These are phyloP conservation scores for Zopfia rhizophila DNA, from an alignment of 2,329 filamentous ascomycete species.

Conservation along the genomic window DNA sequence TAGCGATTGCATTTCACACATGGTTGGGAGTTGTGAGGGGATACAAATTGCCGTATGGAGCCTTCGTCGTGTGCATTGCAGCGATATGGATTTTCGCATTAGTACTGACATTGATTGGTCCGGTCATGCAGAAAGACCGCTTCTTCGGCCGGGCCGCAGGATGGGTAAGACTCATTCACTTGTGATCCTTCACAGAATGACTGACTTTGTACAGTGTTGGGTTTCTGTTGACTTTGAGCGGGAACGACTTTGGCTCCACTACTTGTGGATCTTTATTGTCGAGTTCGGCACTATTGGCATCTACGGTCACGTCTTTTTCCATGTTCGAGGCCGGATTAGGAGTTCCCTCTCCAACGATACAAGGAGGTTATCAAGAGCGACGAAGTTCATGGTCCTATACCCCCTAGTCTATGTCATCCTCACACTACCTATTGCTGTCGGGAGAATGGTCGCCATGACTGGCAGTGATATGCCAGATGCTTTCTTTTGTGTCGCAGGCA, in stretches of 20 bases:
- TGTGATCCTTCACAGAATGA: not conserved
- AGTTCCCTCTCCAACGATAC: conserved; percentile 48
- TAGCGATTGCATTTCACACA: conserved; percentile 66
- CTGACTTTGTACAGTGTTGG: conserved; percentile 59
- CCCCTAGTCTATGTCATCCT: conserved; percentile 74
- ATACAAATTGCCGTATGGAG: conserved; percentile 56
- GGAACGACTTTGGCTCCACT: conserved; percentile 63
- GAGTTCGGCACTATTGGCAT: conserved; percentile 63
- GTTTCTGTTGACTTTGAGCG: conserved; percentile 55
- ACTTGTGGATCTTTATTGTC: conserved; percentile 65
- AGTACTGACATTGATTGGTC: conserved; percentile 59
- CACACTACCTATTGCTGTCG: conserved; percentile 70
- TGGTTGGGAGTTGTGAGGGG: conserved; percentile 61
- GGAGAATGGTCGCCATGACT: conserved; percentile 52
- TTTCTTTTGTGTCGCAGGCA: conserved; percentile 69
- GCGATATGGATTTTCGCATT: conserved; percentile 59
- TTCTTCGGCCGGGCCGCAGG: conserved; percentile 62
- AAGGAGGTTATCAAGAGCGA: conserved; percentile 52
- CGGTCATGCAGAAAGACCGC: conserved; percentile 52
- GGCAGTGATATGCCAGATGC: conserved; percentile 57
- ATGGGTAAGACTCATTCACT: conserved; percentile 54
- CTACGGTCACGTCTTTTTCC: conserved; percentile 61
- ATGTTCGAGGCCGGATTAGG: conserved; percentile 58
- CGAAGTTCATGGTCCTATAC: conserved; percentile 72
- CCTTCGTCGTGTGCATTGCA: conserved; percentile 57